Evolutionary conservation across 2,329 filamentous ascomycete genomes (phyloP), one percentile per base, ranked within the genome.

Genomic region (Sarocladium kiliense): DNA sequence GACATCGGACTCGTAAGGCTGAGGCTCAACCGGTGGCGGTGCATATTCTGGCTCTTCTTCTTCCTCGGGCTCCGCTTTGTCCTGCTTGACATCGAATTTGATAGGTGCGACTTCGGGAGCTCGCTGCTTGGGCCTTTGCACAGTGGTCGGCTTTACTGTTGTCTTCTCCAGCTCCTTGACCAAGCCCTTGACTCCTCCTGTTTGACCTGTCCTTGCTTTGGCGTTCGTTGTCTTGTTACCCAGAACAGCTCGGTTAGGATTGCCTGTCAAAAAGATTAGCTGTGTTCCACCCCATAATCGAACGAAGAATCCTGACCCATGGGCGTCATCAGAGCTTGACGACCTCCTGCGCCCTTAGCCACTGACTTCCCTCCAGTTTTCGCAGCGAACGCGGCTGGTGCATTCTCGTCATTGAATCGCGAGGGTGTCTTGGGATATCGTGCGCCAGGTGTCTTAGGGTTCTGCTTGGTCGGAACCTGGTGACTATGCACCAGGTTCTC

Each of bases 221-320:
- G 89, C 91, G 70, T 99, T 99, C 54, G 94, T 97, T 1, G 93
- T 97, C 73, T 99, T 99, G 78, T 90, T 87, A 32, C 93, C 93
- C 49, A 99, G 76, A 12, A 91, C 89, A 36, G 92, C 91, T 64
- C 93, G 85, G 57, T 77, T 86, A 57, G 85, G 84, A 26, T 65
- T 64, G 12, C 63, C 70, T 70, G 47, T 49, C 53, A 18, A 47
- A 21, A 10, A 2, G 23, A 7, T 53, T 16, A 6, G 14, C 18
- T 5, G 34, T 41, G n/a, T 54, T 30, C 16, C 14, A 16, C 16
- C 16, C 26, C 11, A 3, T 18, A 30, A 37, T 2, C 37, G 41
- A 7, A 11, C 14, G 16, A 14, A 39, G 0, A 4, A 36, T n/a
- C 55, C 80, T 59, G 78, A 96, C 91, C 88, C 65, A 89, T 79